Evolutionary conservation across 495 filamentous ascomycete species (phyloP).

Genomic region (Sabuloglossum arenarium): DNA sequence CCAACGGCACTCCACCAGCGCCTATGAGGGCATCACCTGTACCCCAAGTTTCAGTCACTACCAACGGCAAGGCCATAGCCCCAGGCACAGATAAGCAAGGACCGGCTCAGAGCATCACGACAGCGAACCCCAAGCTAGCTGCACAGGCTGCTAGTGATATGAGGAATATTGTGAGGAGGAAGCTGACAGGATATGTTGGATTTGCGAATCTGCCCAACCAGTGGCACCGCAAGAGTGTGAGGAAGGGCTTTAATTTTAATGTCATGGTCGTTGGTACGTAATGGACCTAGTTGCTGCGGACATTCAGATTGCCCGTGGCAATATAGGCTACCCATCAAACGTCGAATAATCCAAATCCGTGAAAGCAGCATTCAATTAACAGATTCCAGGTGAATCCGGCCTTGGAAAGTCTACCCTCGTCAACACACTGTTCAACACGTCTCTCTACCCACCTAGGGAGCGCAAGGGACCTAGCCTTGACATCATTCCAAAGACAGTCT

Average conservation of each 20-base stretch:
- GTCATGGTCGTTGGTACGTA: constrained; percentile 93
- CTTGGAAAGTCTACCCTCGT: constrained; percentile 97
- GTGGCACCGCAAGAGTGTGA: constrained; percentile 99
- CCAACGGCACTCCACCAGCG: not conserved
- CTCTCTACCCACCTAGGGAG: constrained; percentile 95
- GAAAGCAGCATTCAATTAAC: constrained; percentile 2
- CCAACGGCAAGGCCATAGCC: not conserved
- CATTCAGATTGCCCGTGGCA: constrained; percentile 5
- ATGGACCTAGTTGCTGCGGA: not conserved
- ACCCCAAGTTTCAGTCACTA: not conserved
- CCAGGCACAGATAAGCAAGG: constrained; percentile 15
- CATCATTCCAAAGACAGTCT: constrained; percentile 96
- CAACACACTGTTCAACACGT: constrained; percentile 98
- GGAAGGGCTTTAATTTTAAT: constrained; percentile 99
- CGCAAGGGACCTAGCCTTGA: constrained; percentile 90
- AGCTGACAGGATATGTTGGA: constrained; percentile 94
- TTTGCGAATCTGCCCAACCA: constrained; percentile 98
- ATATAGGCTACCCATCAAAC: not conserved
- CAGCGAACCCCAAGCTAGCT: constrained; percentile 66
- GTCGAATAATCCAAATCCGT: no score
- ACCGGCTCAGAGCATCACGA: constrained; percentile 46
- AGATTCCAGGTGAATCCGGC: constrained; percentile 72
- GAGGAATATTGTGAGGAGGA: constrained; percentile 94
- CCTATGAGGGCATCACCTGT: not conserved
- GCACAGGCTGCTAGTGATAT: constrained; percentile 63